These are phyloP conservation scores for Jasminum sambac DNA, from an alignment of 257 asterid species.

Conservation along the genomic window DNA sequence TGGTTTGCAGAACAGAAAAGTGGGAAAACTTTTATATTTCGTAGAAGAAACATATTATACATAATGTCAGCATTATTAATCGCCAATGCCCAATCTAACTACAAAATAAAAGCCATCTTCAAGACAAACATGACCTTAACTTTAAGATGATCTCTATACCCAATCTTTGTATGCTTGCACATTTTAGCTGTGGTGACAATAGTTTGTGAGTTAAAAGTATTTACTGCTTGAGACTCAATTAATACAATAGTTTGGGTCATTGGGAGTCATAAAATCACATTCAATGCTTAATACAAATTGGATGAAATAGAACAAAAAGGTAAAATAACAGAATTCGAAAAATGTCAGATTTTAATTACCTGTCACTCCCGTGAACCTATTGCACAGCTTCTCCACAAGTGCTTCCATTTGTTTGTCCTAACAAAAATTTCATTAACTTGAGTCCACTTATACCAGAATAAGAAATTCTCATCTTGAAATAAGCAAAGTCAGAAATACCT, in stretches of 20 bases:
- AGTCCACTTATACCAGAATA: conserved; percentile 17
- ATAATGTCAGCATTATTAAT: conserved; percentile 4
- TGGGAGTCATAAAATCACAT: conserved; percentile 4
- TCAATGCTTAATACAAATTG: conserved; percentile 2
- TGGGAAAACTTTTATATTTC: not conserved
- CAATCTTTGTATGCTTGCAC: not conserved
- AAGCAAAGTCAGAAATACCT: conserved; percentile 47
- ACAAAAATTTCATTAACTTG: conserved; percentile 27
- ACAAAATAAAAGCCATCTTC: not conserved
- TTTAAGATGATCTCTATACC: not conserved
- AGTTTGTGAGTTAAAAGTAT: not conserved
- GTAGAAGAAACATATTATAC: not conserved
- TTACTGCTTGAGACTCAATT: not conserved
- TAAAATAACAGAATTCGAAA: not conserved
- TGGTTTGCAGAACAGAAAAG: not conserved
- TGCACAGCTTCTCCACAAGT: conserved; percentile 95
- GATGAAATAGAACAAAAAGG: conserved; percentile 11
- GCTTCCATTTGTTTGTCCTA: conserved; percentile 99
- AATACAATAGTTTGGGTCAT: conserved; percentile 13
- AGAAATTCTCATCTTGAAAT: not conserved
- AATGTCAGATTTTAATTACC: conserved; percentile 43
- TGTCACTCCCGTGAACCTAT: conserved; percentile 84
- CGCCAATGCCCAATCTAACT: not conserved
- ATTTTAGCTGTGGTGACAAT: not conserved
- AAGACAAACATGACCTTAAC: not conserved